Evolutionary conservation across 2,329 filamentous ascomycete genomes (phyloP), one percentile per base, ranked within the genome.

Genomic region (Pyrenochaeta sp.): DNA sequence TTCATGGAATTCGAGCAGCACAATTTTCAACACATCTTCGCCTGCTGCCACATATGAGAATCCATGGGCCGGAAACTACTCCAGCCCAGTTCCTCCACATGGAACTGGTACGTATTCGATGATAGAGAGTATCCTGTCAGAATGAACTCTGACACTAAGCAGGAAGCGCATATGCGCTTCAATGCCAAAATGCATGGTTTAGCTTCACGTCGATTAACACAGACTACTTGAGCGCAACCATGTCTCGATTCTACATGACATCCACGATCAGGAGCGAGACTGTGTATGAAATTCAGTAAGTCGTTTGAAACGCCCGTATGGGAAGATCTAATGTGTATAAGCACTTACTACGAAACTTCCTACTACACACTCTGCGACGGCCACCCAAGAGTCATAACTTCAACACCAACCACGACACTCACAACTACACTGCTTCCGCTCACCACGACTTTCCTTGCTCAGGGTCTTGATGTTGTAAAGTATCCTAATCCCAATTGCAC

Each of bases 1-100:
- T n/a, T 20, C 36, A 15, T 10, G 30, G n/a, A 44, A 44, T 13
- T 23, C 31, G 13, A 44, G 20, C 24, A 44, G 35, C 20, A 44
- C 30, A n/a, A 20, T 39, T 4, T 29, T 35, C 18, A 10, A 42
- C 6, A 38, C 35, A 9, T 35, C 41, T n/a, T 34, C 26, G 22
- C 41, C 41, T 3, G 39, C 41, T 34, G n/a, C n/a, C n/a, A 18
- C 18, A 23, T 55, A 55, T 17, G 29, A 36, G 5, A 55, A 55
- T 31, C 52, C 52, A 30, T 55, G 52, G 52, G 46, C 40, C n/a
- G 52, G 52, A 11, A 55, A 55, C 27, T 55, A 45, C 20, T 48
- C 49, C 3, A 26, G 26, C 18, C 46, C 49, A 23, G 35, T 49
- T 15, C 37, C 49, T 23, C 20, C 37, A 26, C 41, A 35, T 30